phyloP scores from a whole-genome alignment of 1,284 basidiomycete species.

The Puccinia hordei region DNA sequence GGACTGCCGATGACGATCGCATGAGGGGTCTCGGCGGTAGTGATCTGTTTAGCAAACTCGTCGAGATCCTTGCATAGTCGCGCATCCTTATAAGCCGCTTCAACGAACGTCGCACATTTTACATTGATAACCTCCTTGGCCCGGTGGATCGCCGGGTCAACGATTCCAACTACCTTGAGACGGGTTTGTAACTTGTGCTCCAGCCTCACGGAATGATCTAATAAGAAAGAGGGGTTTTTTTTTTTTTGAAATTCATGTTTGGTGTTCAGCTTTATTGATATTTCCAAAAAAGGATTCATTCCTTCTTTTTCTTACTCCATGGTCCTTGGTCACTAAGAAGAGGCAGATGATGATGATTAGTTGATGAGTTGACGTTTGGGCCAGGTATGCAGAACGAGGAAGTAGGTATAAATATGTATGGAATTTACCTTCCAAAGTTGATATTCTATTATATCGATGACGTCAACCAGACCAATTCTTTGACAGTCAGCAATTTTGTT shows the following conservation, averaged over 20 bases:
- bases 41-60: slow-evolving; percentile 74
- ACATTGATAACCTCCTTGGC: slow-evolving; percentile 78
- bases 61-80: slow-evolving; percentile 83
- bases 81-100: slow-evolving; percentile 88
- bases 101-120: slow-evolving; percentile 92
- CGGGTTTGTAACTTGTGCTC: slow-evolving; percentile 84
- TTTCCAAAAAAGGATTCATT: slow-evolving; percentile 12
- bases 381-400: background rate
- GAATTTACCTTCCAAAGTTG: slow-evolving; percentile 55
- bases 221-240: background rate
- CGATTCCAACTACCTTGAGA: slow-evolving; percentile 90
- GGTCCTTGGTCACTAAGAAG: slow-evolving; percentile 60
- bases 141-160: slow-evolving; percentile 84
- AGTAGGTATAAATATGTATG: background rate
- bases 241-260: background rate
- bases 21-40: slow-evolving; percentile 62
- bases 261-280: background rate
- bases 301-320: slow-evolving; percentile 69
- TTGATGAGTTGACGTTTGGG: background rate
- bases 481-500: too few relatives aligned
- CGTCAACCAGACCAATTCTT: background rate
- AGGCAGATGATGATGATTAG: background rate
- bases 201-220: slow-evolving; percentile 59
- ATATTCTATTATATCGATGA: slow-evolving; percentile 52
- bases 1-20: slow-evolving; percentile 44